Evolutionary conservation across 129 eudicot genomes (phyloP), one percentile per base, ranked within the genome.

Genomic region (Smallanthus sonchifolius): DNA sequence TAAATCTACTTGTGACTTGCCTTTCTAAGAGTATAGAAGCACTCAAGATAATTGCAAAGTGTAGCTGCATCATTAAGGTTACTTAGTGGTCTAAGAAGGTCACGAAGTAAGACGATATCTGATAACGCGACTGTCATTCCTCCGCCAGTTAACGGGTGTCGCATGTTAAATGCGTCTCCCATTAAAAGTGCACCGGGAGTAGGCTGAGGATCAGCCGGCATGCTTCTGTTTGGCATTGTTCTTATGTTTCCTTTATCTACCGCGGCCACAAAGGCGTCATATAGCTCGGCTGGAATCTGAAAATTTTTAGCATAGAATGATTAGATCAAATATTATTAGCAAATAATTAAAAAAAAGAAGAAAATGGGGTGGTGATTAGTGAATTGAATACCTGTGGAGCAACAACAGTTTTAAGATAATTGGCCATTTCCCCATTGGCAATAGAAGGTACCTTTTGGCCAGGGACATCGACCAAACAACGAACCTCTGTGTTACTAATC

Each of bases 141-240:
- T 75, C 96, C 96, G 37, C 96, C 96, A 0, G 96, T 87, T 76
- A 87, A 73, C 32, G 96, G 92, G 72, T 89, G 96, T 19, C 96
- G 84, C 92, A 89, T 87, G 67, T 89, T 89, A 77, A 89, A 87
- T 1, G 96, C 96, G 45, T 89, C 96, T 10, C 96, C 96, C 76
- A 89, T 45, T 16, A 89, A 38, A 65, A 89, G 83, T 42, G 96
- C 96, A 15, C 96, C 92, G 0, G 96, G 96, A 13, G 88, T 87
- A 60, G 90, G 87, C 7, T 78, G 86, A 16, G 96, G 96, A 51
- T 68, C 79, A 19, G 96, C 96, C 10, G 96, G 96, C 92, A 89
- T 89, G 88, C 92, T 84, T 84, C 86, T 85, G 67, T 82, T 87
- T 40, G 86, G 90, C 96, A 87, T 89, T 20, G 86, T 85, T 70